Base-by-base conservation (phyloP, 1,139 yeast species). In the Nakaseomyces glabratus region DNA sequence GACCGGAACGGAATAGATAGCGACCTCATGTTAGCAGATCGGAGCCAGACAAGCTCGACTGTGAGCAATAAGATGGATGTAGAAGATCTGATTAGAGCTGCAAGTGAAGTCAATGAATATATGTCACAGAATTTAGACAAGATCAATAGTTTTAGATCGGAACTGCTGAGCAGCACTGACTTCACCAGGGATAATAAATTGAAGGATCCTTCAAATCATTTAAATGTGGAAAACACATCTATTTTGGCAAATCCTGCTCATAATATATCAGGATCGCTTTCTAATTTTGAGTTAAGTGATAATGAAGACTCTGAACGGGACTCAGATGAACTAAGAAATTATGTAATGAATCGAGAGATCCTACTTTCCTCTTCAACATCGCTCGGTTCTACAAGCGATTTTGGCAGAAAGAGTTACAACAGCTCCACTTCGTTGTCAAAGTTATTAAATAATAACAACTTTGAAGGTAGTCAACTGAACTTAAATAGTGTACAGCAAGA, bases 271-370 rank as follows among this genome's bases (percentile, higher is more conserved):
- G 59, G 53, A 10, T 52, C 58, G 4, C 35, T 48, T 17, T 54
- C 60, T 4, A 54, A 55, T 34, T 54, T 54, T 33, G 53, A 50
- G 29, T 38, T 54, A 23, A 53, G 58, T 36, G 58, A 51, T 14
- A 26, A 26, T n/a, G 30, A 26, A 11, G 30, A 26, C 14, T 26
- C 30, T n/a, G 30, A 26, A 18, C 6, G 21, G 21, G 30, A 26
- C 13, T 17, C 30, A 2, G 30, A 26, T 26, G 30, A 14, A 1
- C 14, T 26, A 15, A 17, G 13, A 15, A 26, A 26, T n/a, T 26
- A 26, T 11, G 30, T 18, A 4, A 17, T 26, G 8, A 26, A 26
- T 26, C 17, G 30, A 11, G 30, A 26, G 18, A 26, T 11, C 15
- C 4, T 26, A 15, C 30, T 26, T 10, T 26, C 30, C 4, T 26